phyloP scores from a whole-genome alignment of 768 basidiomycete genomes.

The Lactifluus subvellereus region DNA sequence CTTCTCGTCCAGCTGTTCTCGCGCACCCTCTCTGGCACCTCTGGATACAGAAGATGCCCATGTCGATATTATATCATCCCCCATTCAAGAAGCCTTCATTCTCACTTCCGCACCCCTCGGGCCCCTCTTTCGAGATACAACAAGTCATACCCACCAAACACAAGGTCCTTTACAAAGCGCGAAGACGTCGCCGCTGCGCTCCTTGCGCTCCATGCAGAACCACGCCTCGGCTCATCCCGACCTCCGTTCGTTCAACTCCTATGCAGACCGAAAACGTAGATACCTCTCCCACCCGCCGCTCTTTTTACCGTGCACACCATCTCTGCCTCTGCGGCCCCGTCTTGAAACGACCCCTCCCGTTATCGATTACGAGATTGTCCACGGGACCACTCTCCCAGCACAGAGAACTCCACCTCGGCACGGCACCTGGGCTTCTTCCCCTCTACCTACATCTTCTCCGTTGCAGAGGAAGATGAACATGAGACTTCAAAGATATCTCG shows the following conservation, averaged over 20 bases:
- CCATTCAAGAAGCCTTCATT: slow-evolving; percentile 17
- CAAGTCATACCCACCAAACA: not conserved
- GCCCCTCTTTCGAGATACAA: slow-evolving; percentile 7
- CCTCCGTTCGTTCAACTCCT: not conserved
- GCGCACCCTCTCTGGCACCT: slow-evolving; percentile 18
- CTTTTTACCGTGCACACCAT: slow-evolving; percentile 13
- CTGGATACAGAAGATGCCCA: slow-evolving; percentile 19
- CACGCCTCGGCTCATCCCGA: slow-evolving; percentile 15
- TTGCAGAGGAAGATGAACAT: slow-evolving; percentile 15
- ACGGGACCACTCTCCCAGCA: not conserved
- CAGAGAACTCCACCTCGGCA: slow-evolving; percentile 3
- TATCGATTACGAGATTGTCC: slow-evolving; percentile 11
- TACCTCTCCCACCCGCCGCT: slow-evolving; percentile 2
- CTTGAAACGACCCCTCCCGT: not conserved
- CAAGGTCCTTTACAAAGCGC: slow-evolving; percentile 7
- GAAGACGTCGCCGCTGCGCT: slow-evolving; percentile 21
- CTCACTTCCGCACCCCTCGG: not conserved
- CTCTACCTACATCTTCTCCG: slow-evolving; percentile 23
- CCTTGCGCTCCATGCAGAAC: slow-evolving; percentile 9
- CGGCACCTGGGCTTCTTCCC: slow-evolving; percentile 12
- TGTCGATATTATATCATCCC: not conserved
- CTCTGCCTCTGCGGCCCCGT: slow-evolving; percentile 11
- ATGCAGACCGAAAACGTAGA: not conserved
- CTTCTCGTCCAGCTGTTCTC: slow-evolving; percentile 12
- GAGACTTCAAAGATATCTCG: not conserved